Percentiles rank a stretch among this genome's conserved stretches.
phyloP scores from a whole-genome alignment of 345 rosid genomes.

The Kernera saxatilis region DNA sequence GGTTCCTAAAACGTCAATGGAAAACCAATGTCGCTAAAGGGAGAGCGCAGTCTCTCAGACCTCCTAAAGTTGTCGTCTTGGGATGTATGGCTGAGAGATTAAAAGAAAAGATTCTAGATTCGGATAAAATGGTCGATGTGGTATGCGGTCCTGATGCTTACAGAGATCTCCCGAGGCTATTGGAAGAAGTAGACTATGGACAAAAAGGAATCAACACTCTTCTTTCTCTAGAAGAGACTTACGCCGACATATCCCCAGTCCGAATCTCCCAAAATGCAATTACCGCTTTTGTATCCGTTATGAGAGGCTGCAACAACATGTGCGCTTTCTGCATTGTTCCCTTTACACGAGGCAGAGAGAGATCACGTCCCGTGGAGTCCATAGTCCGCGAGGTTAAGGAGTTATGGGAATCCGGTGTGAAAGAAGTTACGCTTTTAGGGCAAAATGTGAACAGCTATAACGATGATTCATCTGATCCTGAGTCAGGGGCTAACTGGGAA shows the following conservation, averaged over 20 bases:
- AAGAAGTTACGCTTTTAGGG: slow-evolving; percentile 90
- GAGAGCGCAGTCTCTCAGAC: slow-evolving; percentile 56
- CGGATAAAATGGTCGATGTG: slow-evolving; percentile 98
- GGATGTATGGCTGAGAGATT: slow-evolving; percentile 98
- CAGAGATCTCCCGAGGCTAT: slow-evolving; percentile 74
- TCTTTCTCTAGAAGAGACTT: slow-evolving; percentile 93
- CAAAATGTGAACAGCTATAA: slow-evolving; percentile 96
- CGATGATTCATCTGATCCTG: slow-evolving; percentile 54
- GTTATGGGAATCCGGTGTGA: slow-evolving; percentile 80
- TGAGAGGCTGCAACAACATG: slow-evolving; percentile 99
- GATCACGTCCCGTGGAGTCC: slow-evolving; percentile 87
- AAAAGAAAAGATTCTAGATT: slow-evolving; percentile 82
- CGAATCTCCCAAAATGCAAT: slow-evolving; percentile 59
- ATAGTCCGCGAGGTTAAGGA: slow-evolving; percentile 79
- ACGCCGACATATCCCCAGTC: slow-evolving; percentile 81
- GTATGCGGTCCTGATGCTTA: slow-evolving; percentile 97
- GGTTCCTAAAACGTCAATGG: slow-evolving; percentile 94
- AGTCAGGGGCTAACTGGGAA: slow-evolving; percentile 67
- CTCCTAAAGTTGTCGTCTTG: slow-evolving; percentile 90
- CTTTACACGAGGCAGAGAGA: slow-evolving; percentile 86
- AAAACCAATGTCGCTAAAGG: slow-evolving; percentile 65
- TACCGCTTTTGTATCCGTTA: slow-evolving; percentile 82
- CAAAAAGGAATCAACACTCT: slow-evolving; percentile 92
- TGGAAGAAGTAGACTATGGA: slow-evolving; percentile 86
- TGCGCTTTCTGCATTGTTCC: slow-evolving; percentile 97